Evolutionary conservation across 345 rosid genomes (phyloP).

Genomic region (Syzygium jambos): DNA sequence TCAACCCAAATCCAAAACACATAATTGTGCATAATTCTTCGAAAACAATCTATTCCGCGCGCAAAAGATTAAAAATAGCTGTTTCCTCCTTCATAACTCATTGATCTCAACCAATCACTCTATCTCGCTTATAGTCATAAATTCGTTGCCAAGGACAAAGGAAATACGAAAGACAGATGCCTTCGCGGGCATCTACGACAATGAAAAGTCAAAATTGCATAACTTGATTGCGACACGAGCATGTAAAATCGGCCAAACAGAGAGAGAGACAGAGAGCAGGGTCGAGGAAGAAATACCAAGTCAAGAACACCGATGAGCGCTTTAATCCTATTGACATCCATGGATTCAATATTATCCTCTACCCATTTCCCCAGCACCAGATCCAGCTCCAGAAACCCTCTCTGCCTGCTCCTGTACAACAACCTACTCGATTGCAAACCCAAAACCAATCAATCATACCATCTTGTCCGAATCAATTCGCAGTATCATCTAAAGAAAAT

Average conservation of each 20-base stretch:
- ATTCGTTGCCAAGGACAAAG: background rate
- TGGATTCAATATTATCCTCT: slow-evolving; percentile 55
- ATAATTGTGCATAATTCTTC: background rate
- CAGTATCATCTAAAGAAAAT: too few species aligned
- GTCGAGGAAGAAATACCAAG: slow-evolving; percentile 35
- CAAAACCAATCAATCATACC: background rate
- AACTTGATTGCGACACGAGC: background rate
- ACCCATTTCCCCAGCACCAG: slow-evolving; percentile 93
- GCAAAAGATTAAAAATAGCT: background rate
- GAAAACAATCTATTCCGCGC: background rate
- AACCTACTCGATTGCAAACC: slow-evolving; percentile 22
- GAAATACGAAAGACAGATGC: background rate
- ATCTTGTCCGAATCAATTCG: background rate
- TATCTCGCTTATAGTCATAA: background rate
- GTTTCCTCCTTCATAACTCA: background rate
- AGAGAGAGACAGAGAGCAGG: background rate
- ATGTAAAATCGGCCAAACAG: background rate
- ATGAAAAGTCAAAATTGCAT: background rate
- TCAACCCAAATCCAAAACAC: background rate
- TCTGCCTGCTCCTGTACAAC: slow-evolving; percentile 88
- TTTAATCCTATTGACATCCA: slow-evolving; percentile 66
- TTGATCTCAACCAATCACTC: background rate
- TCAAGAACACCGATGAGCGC: slow-evolving; percentile 77
- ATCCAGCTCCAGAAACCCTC: slow-evolving; percentile 93
- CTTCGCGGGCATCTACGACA: background rate